These are phyloP conservation scores for Pseudozyma sp. DNA, from an alignment of 1,284 basidiomycete species.

Conservation along the genomic window DNA sequence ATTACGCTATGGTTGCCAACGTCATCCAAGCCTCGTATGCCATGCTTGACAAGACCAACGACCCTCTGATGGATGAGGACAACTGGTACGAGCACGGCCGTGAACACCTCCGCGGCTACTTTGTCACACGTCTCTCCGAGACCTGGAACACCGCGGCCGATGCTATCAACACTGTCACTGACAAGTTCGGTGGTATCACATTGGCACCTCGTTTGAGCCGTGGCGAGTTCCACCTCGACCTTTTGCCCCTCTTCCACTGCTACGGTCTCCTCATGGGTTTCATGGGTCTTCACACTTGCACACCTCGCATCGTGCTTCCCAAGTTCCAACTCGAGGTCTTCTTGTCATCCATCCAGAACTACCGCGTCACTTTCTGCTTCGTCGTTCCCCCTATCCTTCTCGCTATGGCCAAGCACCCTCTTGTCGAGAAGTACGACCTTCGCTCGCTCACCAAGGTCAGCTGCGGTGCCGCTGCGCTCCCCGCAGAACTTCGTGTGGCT, in stretches of 20 bases:
- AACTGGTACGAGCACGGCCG: conserved; percentile 51
- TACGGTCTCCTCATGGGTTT: conserved; percentile 65
- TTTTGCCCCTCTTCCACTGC: conserved; percentile 67
- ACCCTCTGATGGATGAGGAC: conserved; percentile 54
- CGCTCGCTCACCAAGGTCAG: conserved; percentile 59
- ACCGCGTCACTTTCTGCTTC: conserved; percentile 64
- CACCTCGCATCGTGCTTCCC: conserved; percentile 59
- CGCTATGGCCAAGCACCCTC: conserved; percentile 59
- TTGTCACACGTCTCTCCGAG: conserved; percentile 46
- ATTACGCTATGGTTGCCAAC: conserved; percentile 63
- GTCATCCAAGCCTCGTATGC: conserved; percentile 61
- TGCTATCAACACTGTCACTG: conserved; percentile 35
- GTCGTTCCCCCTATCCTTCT: conserved; percentile 67
- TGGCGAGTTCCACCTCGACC: conserved; percentile 62
- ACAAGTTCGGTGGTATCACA: conserved; percentile 30
- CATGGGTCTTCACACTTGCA: conserved; percentile 63
- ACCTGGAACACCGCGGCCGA: conserved; percentile 51
- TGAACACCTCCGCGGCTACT: conserved; percentile 45
- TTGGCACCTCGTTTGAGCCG: conserved; percentile 36
- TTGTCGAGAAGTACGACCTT: conserved; percentile 61
- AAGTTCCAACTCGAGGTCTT: conserved; percentile 61
- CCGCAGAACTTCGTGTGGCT: conserved; percentile 49
- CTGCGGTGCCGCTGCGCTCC: conserved; percentile 61
- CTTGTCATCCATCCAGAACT: conserved; percentile 52
- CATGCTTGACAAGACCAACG: conserved; percentile 61